These are phyloP conservation scores for Chamaecrista fasciculata DNA, from an alignment of 306 rosid genomes.

Conservation along the genomic window DNA sequence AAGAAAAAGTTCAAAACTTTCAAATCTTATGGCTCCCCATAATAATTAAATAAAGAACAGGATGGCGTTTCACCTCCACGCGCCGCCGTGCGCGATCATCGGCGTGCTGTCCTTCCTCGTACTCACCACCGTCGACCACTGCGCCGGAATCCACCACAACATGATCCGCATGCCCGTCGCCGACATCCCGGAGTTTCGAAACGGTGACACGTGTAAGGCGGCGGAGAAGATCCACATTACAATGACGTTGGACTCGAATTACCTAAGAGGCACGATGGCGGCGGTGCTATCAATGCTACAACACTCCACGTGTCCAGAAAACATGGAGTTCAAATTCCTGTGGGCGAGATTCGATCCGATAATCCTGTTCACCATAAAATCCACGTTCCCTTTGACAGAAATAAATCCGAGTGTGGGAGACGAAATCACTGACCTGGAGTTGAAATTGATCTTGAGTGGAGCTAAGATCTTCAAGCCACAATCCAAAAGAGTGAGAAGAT, in stretches of 20 bases:
- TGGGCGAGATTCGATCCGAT: conserved; percentile 46
- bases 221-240: conserved; percentile 46
- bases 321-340: conserved; percentile 50
- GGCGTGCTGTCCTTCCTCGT: conserved; percentile 43
- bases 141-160: conserved; percentile 36
- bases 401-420: too few relatives aligned
- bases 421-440: too few relatives aligned
- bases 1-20: too few relatives aligned
- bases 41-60: conserved; percentile 16
- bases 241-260: conserved; percentile 58
- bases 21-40: too few relatives aligned
- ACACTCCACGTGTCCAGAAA: conserved; percentile 55
- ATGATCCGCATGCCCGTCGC: conserved; percentile 37
- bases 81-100: not conserved
- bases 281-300: conserved; percentile 48
- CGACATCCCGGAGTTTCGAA: conserved; percentile 39
- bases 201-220: conserved; percentile 36
- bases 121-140: not conserved
- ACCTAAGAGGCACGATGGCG: conserved; percentile 55
- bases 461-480: too few relatives aligned
- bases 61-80: conserved; percentile 40
- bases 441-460: too few relatives aligned
- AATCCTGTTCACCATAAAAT: conserved; percentile 41
- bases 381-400: too few relatives aligned
- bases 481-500: too few relatives aligned